These are phyloP conservation scores for Lactifluus hygrophoroides DNA, from an alignment of 768 basidiomycete genomes.

Conservation along the genomic window DNA sequence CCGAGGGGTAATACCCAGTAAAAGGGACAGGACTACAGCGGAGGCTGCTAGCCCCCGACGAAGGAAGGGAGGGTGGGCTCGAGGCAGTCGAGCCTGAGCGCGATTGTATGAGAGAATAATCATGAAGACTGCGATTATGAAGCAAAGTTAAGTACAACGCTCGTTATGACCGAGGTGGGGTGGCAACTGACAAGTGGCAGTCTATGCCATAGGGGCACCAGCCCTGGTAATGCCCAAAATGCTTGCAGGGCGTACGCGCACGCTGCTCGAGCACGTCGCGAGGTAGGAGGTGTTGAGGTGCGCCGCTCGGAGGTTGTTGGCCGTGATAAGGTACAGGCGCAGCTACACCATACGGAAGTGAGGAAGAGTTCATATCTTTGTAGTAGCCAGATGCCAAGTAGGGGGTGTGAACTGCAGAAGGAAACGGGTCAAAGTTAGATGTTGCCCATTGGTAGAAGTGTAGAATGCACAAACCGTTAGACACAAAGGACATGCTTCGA, in stretches of 20 bases:
- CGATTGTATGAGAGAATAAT: not conserved
- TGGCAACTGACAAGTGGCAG: constrained; percentile 8
- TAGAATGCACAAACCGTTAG: not conserved
- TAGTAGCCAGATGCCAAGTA: not conserved
- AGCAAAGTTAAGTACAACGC: not conserved
- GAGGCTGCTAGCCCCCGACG: constrained; percentile 6
- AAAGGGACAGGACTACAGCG: constrained; percentile 7
- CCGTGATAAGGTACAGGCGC: not conserved
- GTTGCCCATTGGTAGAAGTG: too few species aligned
- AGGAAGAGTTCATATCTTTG: not conserved
- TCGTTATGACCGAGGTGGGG: too few species aligned
- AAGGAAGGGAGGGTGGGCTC: not conserved
- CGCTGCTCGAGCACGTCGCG: constrained; percentile 5
- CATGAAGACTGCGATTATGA: not conserved
- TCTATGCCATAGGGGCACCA: constrained; percentile 11
- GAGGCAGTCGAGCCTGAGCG: not conserved
- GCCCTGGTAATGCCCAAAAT: constrained; percentile 7
- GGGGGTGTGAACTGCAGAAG: not conserved
- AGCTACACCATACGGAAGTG: not conserved
- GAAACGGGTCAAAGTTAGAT: not conserved
- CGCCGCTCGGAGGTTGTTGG: not conserved
- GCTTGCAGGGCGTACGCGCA: constrained; percentile 3
- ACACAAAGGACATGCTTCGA: not conserved
- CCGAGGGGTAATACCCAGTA: not conserved
- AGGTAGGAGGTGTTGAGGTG: not conserved